Conservation (phyloP, 371 early-diverging fungal genomes). For the Zopfochytrium polystomum region DNA sequence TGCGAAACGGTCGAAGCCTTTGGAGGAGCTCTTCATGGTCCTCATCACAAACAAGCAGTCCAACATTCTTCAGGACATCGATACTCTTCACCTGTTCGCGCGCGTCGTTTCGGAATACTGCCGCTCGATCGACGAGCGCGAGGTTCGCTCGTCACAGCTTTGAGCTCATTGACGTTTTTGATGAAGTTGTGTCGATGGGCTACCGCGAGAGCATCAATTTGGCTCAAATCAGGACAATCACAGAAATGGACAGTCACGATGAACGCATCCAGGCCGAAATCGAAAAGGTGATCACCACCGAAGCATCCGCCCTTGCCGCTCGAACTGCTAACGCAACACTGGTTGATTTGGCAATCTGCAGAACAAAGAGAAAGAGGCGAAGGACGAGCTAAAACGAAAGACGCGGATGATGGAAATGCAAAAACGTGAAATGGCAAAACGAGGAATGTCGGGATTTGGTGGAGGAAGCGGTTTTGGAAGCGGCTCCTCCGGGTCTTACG, state of each 20-base stretch:
- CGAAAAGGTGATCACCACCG: constrained; percentile 75
- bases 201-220: constrained; percentile 81
- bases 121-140: constrained; percentile 45
- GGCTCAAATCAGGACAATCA: constrained; percentile 84
- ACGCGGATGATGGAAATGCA: constrained; percentile 90
- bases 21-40: constrained; percentile 90
- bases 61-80: constrained; percentile 91
- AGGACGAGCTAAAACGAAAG: constrained; percentile 88
- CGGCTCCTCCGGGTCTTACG: constrained; percentile 17
- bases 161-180: constrained; percentile 89
- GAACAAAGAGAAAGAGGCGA: constrained; percentile 96
- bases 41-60: constrained; percentile 86
- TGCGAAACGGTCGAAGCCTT: constrained; percentile 72
- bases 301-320: background rate
- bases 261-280: constrained; percentile 95
- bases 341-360: constrained; percentile 28
- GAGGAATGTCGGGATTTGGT: constrained; percentile 49
- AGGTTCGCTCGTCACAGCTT: constrained; percentile 67
- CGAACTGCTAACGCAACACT: constrained; percentile 1
- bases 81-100: constrained; percentile 88
- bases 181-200: constrained; percentile 87
- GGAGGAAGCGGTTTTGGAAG: constrained; percentile 46
- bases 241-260: constrained; percentile 95
- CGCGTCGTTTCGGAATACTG: constrained; percentile 88
- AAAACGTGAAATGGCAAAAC: constrained; percentile 74